These are phyloP conservation scores for Astragalus glycyphyllos DNA, from an alignment of 306 rosid genomes.

Conservation along the genomic window DNA sequence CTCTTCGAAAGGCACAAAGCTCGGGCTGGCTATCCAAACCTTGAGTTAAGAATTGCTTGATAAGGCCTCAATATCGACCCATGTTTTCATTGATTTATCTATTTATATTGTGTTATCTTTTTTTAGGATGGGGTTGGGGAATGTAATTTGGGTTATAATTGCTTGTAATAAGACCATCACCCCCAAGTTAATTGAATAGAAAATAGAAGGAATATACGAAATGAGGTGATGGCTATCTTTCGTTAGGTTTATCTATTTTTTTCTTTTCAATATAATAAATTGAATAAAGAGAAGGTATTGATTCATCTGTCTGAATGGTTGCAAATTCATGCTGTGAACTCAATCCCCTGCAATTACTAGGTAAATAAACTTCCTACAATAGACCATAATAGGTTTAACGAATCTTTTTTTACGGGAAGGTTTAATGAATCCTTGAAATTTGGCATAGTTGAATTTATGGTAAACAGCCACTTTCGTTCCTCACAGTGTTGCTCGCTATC, in stretches of 20 bases:
- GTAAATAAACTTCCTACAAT: background rate
- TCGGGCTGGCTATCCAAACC: constrained; percentile 69
- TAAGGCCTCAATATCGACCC: constrained; percentile 7
- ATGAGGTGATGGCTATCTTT: constrained; percentile 21
- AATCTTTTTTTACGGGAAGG: no score
- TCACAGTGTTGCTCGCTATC: no score
- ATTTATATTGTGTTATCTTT: constrained; percentile 5
- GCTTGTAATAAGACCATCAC: constrained; percentile 29
- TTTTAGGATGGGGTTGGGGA: constrained; percentile 19
- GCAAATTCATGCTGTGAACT: no score
- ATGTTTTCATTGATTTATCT: constrained; percentile 24
- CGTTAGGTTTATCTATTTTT: background rate
- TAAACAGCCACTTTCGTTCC: no score
- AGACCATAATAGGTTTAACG: no score
- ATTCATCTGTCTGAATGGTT: no score
- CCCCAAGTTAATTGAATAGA: background rate
- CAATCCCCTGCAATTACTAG: background rate
- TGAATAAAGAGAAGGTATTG: background rate
- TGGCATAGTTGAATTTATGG: no score
- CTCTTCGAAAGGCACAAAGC: constrained; percentile 86
- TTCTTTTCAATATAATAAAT: constrained; percentile 2
- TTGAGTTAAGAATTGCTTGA: constrained; percentile 74
- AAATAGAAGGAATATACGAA: background rate
- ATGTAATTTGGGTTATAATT: constrained; percentile 33
- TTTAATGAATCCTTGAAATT: no score